Conservation (phyloP, 768 basidiomycete genomes). For the Leccinum subgranulosum region DNA sequence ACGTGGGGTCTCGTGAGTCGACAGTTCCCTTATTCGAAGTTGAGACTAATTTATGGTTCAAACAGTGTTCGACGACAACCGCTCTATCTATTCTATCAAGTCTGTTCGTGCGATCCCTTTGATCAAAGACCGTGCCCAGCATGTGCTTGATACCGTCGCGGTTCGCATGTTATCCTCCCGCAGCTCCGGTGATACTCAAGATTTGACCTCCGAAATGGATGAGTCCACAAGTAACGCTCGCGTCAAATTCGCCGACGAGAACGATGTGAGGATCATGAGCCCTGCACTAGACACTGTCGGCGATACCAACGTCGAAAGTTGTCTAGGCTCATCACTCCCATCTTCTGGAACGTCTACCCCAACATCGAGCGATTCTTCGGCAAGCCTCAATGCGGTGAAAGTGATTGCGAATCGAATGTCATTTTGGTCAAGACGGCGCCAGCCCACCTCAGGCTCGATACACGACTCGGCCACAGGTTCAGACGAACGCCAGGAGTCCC, state of each 20-base stretch:
- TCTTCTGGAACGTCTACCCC: slow-evolving; percentile 55
- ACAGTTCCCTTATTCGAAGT: slow-evolving; percentile 1
- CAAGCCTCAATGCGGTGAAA: slow-evolving; percentile 55
- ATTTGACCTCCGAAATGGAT: slow-evolving; percentile 12
- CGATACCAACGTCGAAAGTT: not conserved
- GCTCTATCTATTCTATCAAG: slow-evolving; percentile 65
- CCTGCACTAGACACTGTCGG: slow-evolving; percentile 24
- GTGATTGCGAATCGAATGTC: slow-evolving; percentile 64
- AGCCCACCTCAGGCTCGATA: slow-evolving; percentile 16
- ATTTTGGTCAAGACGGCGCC: slow-evolving; percentile 64
- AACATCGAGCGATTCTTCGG: slow-evolving; percentile 42
- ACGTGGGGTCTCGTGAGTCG: slow-evolving; percentile 64
- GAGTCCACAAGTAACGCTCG: slow-evolving; percentile 26
- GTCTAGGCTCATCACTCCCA: slow-evolving; percentile 16
- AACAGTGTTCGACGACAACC: slow-evolving; percentile 62
- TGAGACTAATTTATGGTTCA: slow-evolving; percentile 1
- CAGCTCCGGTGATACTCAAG: slow-evolving; percentile 26
- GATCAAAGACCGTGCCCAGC: slow-evolving; percentile 57
- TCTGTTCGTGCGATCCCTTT: slow-evolving; percentile 71
- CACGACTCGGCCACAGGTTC: slow-evolving; percentile 8
- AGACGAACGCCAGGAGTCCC: slow-evolving; percentile 20
- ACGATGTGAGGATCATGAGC: slow-evolving; percentile 45
- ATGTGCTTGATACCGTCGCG: slow-evolving; percentile 48
- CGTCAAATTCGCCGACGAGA: slow-evolving; percentile 53
- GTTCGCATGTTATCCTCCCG: slow-evolving; percentile 52